Evolutionary conservation across 23 red algal species (phyloP), one percentile per base, ranked within the genome.

Genomic region (Agarophyton chilense): DNA sequence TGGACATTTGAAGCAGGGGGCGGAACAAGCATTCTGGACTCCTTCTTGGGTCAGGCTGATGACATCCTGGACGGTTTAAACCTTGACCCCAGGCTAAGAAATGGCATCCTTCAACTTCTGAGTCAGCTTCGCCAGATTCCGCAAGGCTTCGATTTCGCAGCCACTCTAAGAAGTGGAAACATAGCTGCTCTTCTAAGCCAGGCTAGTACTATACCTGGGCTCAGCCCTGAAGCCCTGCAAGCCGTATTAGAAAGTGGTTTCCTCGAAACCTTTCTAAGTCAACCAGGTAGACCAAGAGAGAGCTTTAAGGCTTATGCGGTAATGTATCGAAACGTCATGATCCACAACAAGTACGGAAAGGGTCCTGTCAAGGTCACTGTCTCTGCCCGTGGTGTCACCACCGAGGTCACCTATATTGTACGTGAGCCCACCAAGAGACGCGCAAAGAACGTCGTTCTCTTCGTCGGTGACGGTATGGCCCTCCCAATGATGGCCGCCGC

Each of bases 401-500:
- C 86, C 35, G 45, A 50, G 31, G 77, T 79, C 17, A 52, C 56
- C 19, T 90, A 81, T 12, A 36, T 45, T 4, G 21, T 90, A 46
- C 86, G 77, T 12, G 36, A 78, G 12, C 86, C 86, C 4, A 90
- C 86, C 25, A 66, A 50, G 45, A 51, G 86, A 32, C 52, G 51
- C 13, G 86, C 86, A 1, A 50, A 26, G 51, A 90, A 90, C 34
- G 86, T 90, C 28, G 77, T 90, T 67, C 72, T 90, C 39, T 26
- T 90, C 26, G 26, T 90, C 25, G 86, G 86, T 13, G 86, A 90
- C 51, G 86, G 86, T 52, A 90, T 90, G 86, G 50, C 58, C 33
- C 52, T 90, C 0, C 72, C 72, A 11, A 66, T 90, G 86, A 81
- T 90, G 77, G 45, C 86, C 32, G 86, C 86, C 10, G 86, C 86